Base-by-base conservation (phyloP, 352 stramenopile species). In the Phytophthora agathidicida region DNA sequence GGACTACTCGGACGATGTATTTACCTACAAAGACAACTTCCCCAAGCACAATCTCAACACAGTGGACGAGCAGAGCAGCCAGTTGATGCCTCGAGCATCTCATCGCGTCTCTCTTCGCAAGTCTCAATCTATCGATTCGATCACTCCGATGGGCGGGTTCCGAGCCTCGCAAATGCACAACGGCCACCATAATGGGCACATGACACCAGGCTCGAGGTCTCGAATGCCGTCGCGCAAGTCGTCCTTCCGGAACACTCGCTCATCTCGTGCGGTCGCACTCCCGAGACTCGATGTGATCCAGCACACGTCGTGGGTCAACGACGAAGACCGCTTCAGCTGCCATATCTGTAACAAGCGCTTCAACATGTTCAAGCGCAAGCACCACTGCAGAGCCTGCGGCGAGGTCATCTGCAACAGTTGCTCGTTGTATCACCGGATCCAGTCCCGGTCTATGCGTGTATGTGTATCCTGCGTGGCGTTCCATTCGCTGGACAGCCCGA, bases 301-400 rank as follows among this genome's bases (percentile, higher is more conserved):
- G 45, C 72, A 91, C 51, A 86, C 76, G 8, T 85, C 86, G 48
- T 96, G 86, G 86, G 82, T 94, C 10, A 93, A 93, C 23, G 85
- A 94, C 49, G 82, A 93, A 45, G 84, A 93, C 49, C 80, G 82
- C 2, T 91, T 92, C 55, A 92, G 80, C 43, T 96, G 86, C 56
- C 81, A 93, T 64, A 93, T 96, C 23, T 96, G 86, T 65, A 92
- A 90, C 73, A 93, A 92, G 65, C 84, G 84, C 35, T 94, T 94
- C 72, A 93, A 73, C 65, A 77, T 96, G 77, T 94, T 96, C 54
- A 88, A 91, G 56, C 86, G 82, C 51, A 96, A 96, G 56, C 86
- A 96, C 63, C 86, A 96, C 68, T 96, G 86, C 51, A 73, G 86
- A 46, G 77, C 84, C 0, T 96, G 86, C 24, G 86, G 86, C 33